These are phyloP conservation scores for Penicillium canescens DNA, from an alignment of 495 filamentous ascomycete species.

Conservation along the genomic window DNA sequence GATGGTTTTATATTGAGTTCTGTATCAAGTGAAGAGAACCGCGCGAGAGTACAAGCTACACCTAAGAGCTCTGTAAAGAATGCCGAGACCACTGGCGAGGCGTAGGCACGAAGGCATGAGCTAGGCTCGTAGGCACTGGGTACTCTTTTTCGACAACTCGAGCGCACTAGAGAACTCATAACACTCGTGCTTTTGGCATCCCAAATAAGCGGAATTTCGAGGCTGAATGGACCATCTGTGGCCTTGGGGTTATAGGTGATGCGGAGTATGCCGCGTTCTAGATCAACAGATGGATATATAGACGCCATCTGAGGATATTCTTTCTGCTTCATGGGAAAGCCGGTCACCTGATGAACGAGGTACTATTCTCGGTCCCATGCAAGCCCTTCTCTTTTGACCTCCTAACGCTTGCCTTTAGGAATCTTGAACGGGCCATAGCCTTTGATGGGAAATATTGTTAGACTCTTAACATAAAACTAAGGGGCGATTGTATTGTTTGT, in stretches of 20 bases:
- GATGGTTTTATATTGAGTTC: constrained; percentile 60
- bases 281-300: constrained; percentile 68
- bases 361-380: constrained; percentile 98
- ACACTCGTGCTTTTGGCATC: constrained; percentile 43
- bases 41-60: constrained; percentile 75
- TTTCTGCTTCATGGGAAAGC: constrained; percentile 77
- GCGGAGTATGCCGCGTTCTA: constrained; percentile 57
- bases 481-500: constrained; percentile 15
- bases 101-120: constrained; percentile 68
- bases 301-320: constrained; percentile 79
- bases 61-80: constrained; percentile 75
- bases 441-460: constrained; percentile 82
- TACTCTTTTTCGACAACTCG: constrained; percentile 30
- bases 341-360: constrained; percentile 78
- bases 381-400: constrained; percentile 40
- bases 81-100: constrained; percentile 56
- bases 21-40: constrained; percentile 65
- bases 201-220: constrained; percentile 62
- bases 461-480: constrained; percentile 55
- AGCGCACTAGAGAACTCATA: constrained; percentile 44
- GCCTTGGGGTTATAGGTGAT: constrained; percentile 33
- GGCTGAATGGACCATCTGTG: constrained; percentile 21
- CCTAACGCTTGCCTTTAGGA: constrained; percentile 64
- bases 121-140: constrained; percentile 79
- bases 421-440: constrained; percentile 80